Conservation (phyloP, 495 filamentous ascomycete genomes). For the Parathielavia appendiculata region DNA sequence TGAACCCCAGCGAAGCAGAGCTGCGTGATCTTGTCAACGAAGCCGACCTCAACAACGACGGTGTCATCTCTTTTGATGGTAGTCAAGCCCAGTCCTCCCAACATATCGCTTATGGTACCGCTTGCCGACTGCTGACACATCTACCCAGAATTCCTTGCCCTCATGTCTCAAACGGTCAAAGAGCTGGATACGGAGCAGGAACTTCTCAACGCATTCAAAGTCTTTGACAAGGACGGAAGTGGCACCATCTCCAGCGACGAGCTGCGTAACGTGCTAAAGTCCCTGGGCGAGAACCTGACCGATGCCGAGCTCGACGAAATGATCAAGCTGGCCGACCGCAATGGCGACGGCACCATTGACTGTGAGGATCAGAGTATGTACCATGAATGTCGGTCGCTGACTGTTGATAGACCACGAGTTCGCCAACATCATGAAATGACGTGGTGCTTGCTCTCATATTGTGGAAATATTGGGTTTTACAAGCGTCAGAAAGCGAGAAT, state of each 20-base stretch:
- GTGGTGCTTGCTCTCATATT: not conserved
- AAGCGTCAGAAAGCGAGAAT: not conserved
- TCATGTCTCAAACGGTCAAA: constrained; percentile 42
- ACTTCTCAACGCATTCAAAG: constrained; percentile 43
- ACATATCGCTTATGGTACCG: not conserved
- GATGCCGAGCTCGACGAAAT: constrained; percentile 47
- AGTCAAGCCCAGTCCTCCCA: not conserved
- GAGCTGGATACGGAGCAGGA: constrained; percentile 43
- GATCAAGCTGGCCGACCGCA: constrained; percentile 43
- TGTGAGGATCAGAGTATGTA: constrained; percentile 31
- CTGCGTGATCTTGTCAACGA: constrained; percentile 46
- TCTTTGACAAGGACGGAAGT: constrained; percentile 47
- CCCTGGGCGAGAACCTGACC: constrained; percentile 44
- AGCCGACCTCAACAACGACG: constrained; percentile 42
- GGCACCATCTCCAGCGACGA: constrained; percentile 45
- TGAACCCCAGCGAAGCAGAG: constrained; percentile 41
- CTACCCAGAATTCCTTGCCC: constrained; percentile 41
- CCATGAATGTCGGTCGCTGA: constrained; percentile 18
- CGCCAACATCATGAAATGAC: constrained; percentile 75
- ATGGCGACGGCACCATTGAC: constrained; percentile 47
- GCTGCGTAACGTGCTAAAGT: constrained; percentile 42
- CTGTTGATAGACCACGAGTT: constrained; percentile 78
- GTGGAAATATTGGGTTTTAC: not conserved
- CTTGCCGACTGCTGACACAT: not conserved
- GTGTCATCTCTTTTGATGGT: constrained; percentile 46